Evolutionary conservation across 805 yeast species (phyloP), one percentile per base, ranked within the genome.

Genomic region (Candida dendrica): DNA sequence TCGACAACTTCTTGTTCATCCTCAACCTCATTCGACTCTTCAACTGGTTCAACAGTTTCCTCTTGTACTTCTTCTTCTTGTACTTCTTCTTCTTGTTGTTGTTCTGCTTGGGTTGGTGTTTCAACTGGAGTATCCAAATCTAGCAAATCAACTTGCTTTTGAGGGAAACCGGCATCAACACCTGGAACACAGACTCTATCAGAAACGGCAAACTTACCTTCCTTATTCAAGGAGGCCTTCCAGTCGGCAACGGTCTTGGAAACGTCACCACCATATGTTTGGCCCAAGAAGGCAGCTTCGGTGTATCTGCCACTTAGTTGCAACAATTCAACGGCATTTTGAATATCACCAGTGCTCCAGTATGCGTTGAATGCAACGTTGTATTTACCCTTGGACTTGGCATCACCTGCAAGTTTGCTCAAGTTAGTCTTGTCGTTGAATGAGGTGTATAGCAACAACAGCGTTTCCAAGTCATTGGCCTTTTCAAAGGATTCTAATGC

Each of bases 311-410:
- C 85, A 41, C 87, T 74, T 55, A 74, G 69, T 37, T 75, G 69
- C 52, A 93, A 72, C 49, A 93, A 68, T 18, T 77, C 75, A 42
- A 81, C 71, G 50, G 90, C 84, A 34, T 72, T 69, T 15, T 67
- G 64, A 32, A 78, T 69, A 57, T 88, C 84, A 33, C 95, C 91
- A 27, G 82, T 75, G 42, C 80, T 69, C 98, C 98, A 93, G 61
- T 80, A 79, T 11, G 96, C 84, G 58, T 86, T 88, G 70, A 89
- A 93, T 20, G 98, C 95, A 44, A 90, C 69, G 61, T 93, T 93
- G 64, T 79, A 86, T 59, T 83, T 83, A 38, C 97, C 97, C 36
- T 68, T 72, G n/a, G 60, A 66, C 51, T 74, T 79, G 38, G 96
- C 90, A 37, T 66, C 64, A 42, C 70, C 68, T 6, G 93, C 95